Percentiles rank a stretch among this genome's conserved stretches.
These are phyloP conservation scores for Pleurotus tuber-regium DNA, from an alignment of 768 basidiomycete species.

Conservation along the genomic window DNA sequence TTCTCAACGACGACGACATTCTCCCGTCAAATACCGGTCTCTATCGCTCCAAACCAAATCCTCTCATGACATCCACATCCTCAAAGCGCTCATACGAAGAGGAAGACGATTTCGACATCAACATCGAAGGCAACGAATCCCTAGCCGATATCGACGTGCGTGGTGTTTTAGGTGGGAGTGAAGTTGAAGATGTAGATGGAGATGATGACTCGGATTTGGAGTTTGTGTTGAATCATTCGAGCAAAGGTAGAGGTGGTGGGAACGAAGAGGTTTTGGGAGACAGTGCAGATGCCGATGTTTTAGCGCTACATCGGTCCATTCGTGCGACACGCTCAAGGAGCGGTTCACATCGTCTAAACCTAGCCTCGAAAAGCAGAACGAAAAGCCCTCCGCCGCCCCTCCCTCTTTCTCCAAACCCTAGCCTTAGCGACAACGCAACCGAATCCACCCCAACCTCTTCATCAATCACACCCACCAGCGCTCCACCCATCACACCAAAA, in stretches of 20 bases:
- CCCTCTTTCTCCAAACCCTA: neutral
- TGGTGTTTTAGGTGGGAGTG: constrained; percentile 22
- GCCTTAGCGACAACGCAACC: too few species aligned
- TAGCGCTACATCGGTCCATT: constrained; percentile 18
- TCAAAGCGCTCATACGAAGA: constrained; percentile 24
- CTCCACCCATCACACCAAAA: too few species aligned
- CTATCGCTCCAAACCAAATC: constrained; percentile 11
- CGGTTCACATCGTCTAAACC: constrained; percentile 20
- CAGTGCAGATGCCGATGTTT: constrained; percentile 12
- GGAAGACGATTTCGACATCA: constrained; percentile 10
- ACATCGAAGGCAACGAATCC: constrained; percentile 28
- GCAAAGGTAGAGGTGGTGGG: neutral
- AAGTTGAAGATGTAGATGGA: constrained; percentile 23
- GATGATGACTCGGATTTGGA: constrained; percentile 14
- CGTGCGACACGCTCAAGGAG: constrained; percentile 22
- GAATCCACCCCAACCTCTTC: constrained; percentile 8
- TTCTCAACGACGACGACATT: constrained; percentile 11
- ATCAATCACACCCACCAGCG: neutral
- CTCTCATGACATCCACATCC: neutral
- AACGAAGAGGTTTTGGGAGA: neutral
- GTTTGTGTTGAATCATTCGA: constrained; percentile 8
- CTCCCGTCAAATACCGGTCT: constrained; percentile 21
- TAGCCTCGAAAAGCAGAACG: constrained; percentile 11
- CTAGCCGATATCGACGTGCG: constrained; percentile 36
- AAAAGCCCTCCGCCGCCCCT: constrained; percentile 3